Conservation (phyloP, 805 yeast species). For the Jamesozyma gamospora region DNA sequence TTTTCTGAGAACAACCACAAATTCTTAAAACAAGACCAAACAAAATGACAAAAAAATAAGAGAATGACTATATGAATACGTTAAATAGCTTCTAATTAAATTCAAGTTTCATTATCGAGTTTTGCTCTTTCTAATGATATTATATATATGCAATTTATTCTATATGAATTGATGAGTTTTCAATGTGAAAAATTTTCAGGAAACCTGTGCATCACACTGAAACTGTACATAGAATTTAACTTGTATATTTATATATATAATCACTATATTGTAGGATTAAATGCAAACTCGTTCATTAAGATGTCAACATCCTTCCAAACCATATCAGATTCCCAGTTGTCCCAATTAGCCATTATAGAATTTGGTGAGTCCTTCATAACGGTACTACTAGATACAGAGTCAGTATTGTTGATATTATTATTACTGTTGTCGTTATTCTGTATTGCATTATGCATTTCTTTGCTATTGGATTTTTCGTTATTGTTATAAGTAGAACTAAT, state of each 20-base stretch:
- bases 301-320: conserved; percentile 72
- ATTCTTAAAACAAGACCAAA: too few relatives aligned
- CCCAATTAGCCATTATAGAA: conserved; percentile 29
- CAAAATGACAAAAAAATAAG: too few relatives aligned
- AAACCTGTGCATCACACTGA: conserved; percentile 1
- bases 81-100: too few relatives aligned
- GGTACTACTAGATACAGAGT: background rate
- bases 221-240: background rate
- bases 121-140: too few relatives aligned
- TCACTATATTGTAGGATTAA: conserved; percentile 44
- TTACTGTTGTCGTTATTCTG: background rate
- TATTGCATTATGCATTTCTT: background rate
- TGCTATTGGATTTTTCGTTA: background rate
- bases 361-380: conserved; percentile 21
- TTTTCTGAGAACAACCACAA: too few relatives aligned
- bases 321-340: conserved; percentile 36
- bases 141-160: too few relatives aligned
- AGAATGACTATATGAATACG: too few relatives aligned
- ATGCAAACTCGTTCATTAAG: conserved; percentile 88
- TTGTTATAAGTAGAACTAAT: background rate
- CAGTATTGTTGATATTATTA: background rate
- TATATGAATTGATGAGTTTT: too few relatives aligned
- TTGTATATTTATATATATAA: too few relatives aligned
- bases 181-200: conserved; percentile 3
- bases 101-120: too few relatives aligned